Evolutionary conservation across 2,329 filamentous ascomycete genomes (phyloP).

Genomic region (Alternaria ventricosa): DNA sequence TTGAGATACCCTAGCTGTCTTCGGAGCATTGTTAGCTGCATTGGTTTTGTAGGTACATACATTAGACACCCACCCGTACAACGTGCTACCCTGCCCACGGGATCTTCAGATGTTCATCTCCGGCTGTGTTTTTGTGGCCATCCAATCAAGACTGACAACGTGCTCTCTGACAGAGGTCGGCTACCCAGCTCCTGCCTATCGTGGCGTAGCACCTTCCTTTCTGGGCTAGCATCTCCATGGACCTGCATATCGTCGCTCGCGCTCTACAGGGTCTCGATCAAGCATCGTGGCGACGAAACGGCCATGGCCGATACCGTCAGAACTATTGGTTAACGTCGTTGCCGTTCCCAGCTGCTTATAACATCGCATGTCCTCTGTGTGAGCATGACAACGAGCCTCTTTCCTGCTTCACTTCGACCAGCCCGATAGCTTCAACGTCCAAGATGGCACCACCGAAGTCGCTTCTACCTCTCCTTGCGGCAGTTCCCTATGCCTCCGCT

Average conservation of each 20-base stretch:
- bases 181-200: conserved; percentile 3
- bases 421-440: not conserved
- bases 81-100: not conserved
- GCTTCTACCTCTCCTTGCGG: conserved; percentile 33
- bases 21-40: not conserved
- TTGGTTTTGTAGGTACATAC: not conserved
- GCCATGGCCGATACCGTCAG: conserved; percentile 36
- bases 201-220: conserved; percentile 30
- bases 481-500: conserved; percentile 41
- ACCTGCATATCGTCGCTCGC: conserved; percentile 22
- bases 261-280: conserved; percentile 9
- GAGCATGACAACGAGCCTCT: not conserved
- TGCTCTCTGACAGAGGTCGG: conserved; percentile 1
- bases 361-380: not conserved
- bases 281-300: conserved; percentile 31
- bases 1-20: conserved; percentile 37
- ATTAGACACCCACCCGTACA: not conserved
- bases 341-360: conserved; percentile 9
- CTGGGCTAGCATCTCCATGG: conserved; percentile 30
- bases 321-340: conserved; percentile 8
- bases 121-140: not conserved
- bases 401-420: not conserved
- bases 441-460: conserved; percentile 33
- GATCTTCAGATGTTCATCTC: conserved; percentile 3
- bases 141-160: conserved; percentile 7